Conservation (phyloP, 345 rosid genomes). For the Melaleuca quinquenervia region DNA sequence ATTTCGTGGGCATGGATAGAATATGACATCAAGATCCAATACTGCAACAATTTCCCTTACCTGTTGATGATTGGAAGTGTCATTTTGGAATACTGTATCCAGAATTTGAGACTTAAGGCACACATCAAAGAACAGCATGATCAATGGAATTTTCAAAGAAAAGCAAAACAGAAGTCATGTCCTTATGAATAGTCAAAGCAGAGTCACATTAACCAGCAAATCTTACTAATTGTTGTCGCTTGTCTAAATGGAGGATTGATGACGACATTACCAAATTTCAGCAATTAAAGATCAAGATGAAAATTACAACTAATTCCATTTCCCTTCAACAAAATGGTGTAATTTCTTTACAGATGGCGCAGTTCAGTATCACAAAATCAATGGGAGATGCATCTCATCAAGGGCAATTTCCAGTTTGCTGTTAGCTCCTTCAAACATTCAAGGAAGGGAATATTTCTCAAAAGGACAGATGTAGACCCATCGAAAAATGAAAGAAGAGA, state of each 20-base stretch:
- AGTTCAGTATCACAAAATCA: background rate
- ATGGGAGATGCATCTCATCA: background rate
- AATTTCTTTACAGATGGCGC: background rate
- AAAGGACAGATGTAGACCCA: background rate
- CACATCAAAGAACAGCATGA: background rate
- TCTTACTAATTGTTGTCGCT: background rate
- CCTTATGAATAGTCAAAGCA: background rate
- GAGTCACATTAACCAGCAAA: background rate
- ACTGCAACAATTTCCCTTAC: conserved; percentile 88
- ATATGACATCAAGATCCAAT: conserved; percentile 86
- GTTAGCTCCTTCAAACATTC: background rate
- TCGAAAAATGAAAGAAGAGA: background rate
- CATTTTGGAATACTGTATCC: background rate
- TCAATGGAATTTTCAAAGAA: background rate
- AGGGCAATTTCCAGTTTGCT: background rate
- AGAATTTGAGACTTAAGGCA: background rate
- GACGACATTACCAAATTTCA: background rate
- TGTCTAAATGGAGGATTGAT: background rate
- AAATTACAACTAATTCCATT: background rate
- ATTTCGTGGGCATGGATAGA: conserved; percentile 84
- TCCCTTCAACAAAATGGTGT: background rate
- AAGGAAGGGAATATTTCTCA: background rate
- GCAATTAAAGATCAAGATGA: background rate
- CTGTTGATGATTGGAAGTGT: conserved; percentile 19
- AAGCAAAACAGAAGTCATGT: background rate